phyloP scores from a whole-genome alignment of 345 rosid genomes.

The Populus euphratica region DNA sequence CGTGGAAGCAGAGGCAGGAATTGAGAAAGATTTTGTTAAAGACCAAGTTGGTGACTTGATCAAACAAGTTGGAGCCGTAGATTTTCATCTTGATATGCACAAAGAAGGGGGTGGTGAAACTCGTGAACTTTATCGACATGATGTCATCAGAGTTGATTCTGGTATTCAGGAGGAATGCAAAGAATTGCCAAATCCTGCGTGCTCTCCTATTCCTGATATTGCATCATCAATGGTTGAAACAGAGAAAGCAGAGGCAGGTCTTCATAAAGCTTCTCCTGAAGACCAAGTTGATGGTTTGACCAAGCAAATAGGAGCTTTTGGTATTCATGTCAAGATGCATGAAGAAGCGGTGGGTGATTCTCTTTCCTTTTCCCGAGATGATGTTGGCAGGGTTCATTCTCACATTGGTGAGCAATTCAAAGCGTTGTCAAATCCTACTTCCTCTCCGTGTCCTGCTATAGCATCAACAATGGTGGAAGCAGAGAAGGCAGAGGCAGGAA shows the following conservation, averaged over 20 bases:
- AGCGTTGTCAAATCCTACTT: constrained; percentile 4
- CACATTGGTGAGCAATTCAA: constrained; percentile 1
- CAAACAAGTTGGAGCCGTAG: constrained; percentile 15
- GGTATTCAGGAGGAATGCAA: constrained; percentile 2
- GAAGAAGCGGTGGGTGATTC: constrained; percentile 4
- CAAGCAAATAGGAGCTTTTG: constrained; percentile 14
- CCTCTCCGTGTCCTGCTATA: not conserved
- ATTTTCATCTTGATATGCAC: constrained; percentile 9
- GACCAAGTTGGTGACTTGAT: constrained; percentile 22
- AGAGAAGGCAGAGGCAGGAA: not conserved
- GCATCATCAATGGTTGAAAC: not conserved
- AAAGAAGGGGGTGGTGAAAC: constrained; percentile 5
- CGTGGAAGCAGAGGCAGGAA: not conserved
- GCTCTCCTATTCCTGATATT: not conserved
- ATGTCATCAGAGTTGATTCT: not conserved
- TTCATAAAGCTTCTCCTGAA: constrained; percentile 12
- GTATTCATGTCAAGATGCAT: constrained; percentile 4
- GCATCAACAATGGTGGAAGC: not conserved
- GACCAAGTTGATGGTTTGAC: constrained; percentile 24
- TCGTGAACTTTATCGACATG: not conserved
- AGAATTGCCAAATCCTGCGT: constrained; percentile 5
- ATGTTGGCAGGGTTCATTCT: not conserved
- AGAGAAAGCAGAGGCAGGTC: not conserved
- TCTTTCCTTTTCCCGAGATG: not conserved
- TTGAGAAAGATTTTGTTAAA: constrained; percentile 13